Evolutionary conservation across 1,284 basidiomycete species (phyloP).

Genomic region (Sporisorium graminicola): DNA sequence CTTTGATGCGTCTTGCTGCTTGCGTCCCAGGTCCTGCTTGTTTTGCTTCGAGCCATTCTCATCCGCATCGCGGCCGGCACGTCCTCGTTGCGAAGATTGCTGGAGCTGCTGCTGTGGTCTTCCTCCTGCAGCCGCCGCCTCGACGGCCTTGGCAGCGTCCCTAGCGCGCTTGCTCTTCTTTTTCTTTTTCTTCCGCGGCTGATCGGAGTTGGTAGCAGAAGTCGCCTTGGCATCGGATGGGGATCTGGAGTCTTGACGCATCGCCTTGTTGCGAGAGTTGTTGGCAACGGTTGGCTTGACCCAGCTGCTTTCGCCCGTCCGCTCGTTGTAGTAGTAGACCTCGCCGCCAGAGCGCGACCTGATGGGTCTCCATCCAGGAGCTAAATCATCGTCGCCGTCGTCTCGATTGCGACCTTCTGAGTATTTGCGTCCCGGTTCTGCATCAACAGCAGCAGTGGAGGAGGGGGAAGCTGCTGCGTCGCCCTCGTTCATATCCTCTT

Average conservation of each 20-base stretch:
- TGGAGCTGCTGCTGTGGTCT: slow-evolving; percentile 9
- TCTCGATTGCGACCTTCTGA: background rate
- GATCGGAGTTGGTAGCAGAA: background rate
- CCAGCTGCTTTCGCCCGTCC: slow-evolving; percentile 44
- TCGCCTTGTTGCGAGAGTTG: slow-evolving; percentile 5
- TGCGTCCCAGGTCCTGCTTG: slow-evolving; percentile 7
- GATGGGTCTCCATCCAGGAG: slow-evolving; percentile 37
- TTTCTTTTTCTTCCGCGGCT: slow-evolving; percentile 27
- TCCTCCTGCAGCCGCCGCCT: slow-evolving; percentile 9
- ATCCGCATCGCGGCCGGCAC: slow-evolving; percentile 1
- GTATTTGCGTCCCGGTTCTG: background rate
- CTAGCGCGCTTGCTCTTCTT: slow-evolving; percentile 27
- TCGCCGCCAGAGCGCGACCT: slow-evolving; percentile 40
- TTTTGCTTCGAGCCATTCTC: background rate
- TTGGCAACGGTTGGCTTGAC: slow-evolving; percentile 16
- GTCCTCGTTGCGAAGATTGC: slow-evolving; percentile 9
- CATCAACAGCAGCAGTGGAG: background rate
- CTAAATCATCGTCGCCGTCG: slow-evolving; percentile 5
- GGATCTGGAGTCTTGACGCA: background rate
- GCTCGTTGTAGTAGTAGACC: slow-evolving; percentile 49
- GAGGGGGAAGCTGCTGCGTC: slow-evolving; percentile 7
- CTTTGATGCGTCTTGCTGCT: background rate
- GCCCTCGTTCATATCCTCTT: background rate
- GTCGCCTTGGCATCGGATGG: background rate
- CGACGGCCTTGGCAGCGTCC: slow-evolving; percentile 22